Evolutionary conservation across 345 rosid species (phyloP), one percentile per base, ranked within the genome.

Genomic region (Chamaenerion angustifolium): DNA sequence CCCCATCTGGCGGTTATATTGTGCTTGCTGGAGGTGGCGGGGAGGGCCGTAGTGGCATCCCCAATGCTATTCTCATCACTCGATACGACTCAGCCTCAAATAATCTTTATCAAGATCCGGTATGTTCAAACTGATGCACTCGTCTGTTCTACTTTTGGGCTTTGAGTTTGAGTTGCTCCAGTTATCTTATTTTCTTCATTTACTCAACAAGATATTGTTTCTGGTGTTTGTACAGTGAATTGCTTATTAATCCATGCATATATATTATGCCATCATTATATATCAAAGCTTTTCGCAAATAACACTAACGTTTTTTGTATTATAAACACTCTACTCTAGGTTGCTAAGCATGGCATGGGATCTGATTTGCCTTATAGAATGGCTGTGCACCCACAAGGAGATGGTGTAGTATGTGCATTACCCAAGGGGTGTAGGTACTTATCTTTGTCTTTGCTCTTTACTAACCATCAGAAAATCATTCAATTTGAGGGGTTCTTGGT

Each of bases 21-120:
- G 79, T 78, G 59, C 55, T 86, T 16, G 62, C 85, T 0, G 98
- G 98, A 16, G 98, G 98, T 9, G 96, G 98, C 0, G 98, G 96
- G 9, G 87, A 80, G 54, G 98, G 95, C 35, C 69, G 66, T 37
- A 87, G 72, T 64, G 96, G 98, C 25, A 83, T 90, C 62, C 80
- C 78, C 3, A 90, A 90, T 41, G 85, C 93, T 12, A 48, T 81
- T 46, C 37, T 86, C 47, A 43, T 90, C 54, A 62, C 70, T 16
- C 64, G 47, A 31, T 77, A 71, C 64, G 83, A 90, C 68, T 60
- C 64, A 50, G 65, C 71, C 42, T 64, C 68, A 54, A 78, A 64
- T 42, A 74, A 86, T 66, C 95, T 90, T 53, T 78, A 82, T 12
- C 60, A 68, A 25, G 70, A 77, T 46, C 98, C 96, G 44, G 96